Evolutionary conservation across 768 basidiomycete species (phyloP).

Genomic region (Tylopilus rubrobrunneus): DNA sequence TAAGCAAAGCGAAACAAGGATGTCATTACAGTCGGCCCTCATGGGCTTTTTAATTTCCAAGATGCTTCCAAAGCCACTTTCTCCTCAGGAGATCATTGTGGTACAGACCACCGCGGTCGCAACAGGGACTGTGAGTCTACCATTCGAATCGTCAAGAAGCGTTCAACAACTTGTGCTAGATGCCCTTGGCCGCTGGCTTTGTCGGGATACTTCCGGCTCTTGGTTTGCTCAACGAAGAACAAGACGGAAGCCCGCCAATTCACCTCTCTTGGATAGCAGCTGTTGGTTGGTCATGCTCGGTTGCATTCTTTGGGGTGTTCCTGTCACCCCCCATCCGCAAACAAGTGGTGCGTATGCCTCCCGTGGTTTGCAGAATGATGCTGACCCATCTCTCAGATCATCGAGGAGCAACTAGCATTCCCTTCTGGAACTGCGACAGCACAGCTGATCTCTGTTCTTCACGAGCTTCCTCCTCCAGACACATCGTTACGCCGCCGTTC

Average conservation of each 20-base stretch:
- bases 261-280: slow-evolving; percentile 69
- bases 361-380: neutral
- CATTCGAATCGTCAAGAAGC: neutral
- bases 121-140: slow-evolving; percentile 58
- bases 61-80: slow-evolving; percentile 65
- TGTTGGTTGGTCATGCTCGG: slow-evolving; percentile 82
- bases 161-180: slow-evolving; percentile 31
- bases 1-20: slow-evolving; percentile 48
- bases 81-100: slow-evolving; percentile 91
- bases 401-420: slow-evolving; percentile 91
- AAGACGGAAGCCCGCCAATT: slow-evolving; percentile 77
- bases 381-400: slow-evolving; percentile 50
- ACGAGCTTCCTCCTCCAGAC: slow-evolving; percentile 67
- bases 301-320: slow-evolving; percentile 99
- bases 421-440: slow-evolving; percentile 97
- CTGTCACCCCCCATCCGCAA: slow-evolving; percentile 91
- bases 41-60: slow-evolving; percentile 86
- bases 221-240: slow-evolving; percentile 63
- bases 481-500: slow-evolving; percentile 49
- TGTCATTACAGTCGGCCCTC: slow-evolving; percentile 92
- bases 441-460: slow-evolving; percentile 88
- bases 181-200: slow-evolving; percentile 84
- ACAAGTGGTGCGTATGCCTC: slow-evolving; percentile 68
- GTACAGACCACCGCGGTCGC: slow-evolving; percentile 95
- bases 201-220: slow-evolving; percentile 94